A percentile compares a stretch with the other conserved stretches of the same genome.
phyloP scores from a whole-genome alignment of 305 asterid species.

The Fraxinus floribunda region DNA sequence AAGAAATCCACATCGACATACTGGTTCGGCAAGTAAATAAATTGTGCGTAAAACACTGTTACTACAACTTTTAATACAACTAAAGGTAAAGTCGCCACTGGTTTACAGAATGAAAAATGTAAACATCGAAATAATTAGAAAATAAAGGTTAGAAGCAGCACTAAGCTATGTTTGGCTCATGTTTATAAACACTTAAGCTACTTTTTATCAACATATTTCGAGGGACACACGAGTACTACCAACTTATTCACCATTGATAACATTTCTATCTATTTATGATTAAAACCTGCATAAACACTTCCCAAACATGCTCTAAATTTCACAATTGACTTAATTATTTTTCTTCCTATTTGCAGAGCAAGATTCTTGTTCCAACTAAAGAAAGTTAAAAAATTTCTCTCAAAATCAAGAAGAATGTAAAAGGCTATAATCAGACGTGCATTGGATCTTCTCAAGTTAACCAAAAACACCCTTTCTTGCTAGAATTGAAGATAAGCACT shows the following conservation, averaged over 20 bases:
- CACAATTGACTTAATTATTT: background rate
- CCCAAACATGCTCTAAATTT: background rate
- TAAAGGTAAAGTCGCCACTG: background rate
- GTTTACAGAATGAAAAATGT: background rate
- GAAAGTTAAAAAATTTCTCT: background rate
- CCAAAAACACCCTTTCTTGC: slow-evolving; percentile 8
- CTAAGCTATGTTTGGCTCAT: background rate
- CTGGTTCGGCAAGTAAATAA: background rate
- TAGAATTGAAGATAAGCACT: background rate
- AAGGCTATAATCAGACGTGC: background rate
- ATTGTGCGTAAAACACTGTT: background rate
- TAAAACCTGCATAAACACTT: background rate
- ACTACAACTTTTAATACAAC: background rate
- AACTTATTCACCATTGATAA: background rate
- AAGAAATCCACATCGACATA: background rate
- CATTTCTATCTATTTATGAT: background rate
- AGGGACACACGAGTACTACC: background rate
- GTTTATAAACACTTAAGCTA: background rate
- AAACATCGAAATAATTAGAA: background rate
- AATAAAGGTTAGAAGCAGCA: background rate
- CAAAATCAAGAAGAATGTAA: background rate
- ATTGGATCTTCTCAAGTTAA: background rate
- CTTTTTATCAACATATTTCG: background rate
- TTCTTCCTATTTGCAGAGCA: background rate
- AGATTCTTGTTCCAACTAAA: background rate